Evolutionary conservation across 192 early-diverging fungal species (phyloP), one percentile per base, ranked within the genome.

Genomic region (Mortierella hygrophila): DNA sequence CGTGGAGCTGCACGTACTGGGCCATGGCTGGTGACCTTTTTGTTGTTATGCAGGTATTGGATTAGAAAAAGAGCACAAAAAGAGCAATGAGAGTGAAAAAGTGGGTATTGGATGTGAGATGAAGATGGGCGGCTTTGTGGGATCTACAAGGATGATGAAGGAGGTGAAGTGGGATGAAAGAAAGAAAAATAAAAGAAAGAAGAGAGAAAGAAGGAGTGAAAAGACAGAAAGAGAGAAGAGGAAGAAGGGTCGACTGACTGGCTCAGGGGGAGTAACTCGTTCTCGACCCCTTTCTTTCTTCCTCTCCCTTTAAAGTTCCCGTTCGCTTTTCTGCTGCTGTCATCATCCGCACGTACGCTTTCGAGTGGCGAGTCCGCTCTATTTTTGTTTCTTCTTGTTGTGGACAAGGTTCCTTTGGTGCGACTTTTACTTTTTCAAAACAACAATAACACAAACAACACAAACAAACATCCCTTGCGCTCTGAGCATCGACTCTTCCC

Each of bases 1-100:
- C 83, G 74, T 80, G 78, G 20, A 85, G 83, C 47, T 76, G 78
- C 63, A 85, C 60, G 70, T 85, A 85, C 13, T 85, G 83, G 35
- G 83, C 54, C 83, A 85, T 85, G 40, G 47, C 23, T 76, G 63
- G 20, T 63, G 46, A 4, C 11, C 42, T n/a, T 74, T 40, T 20
- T 63, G 4, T 26, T 18, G 69, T 47, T 29, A n/a, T 26, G 18
- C 40, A 72, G 41, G 23, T 40, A 65, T 16, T 10, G 70, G 68
- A 70, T 65, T 68, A 26, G 13, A 68, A 65, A 65, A 42, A 42
- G 71, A 42, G 35, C 63, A 40, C 26, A n/a, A n/a, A 32, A 42
- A 35, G 29, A 68, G 38, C 41, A 40, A 65, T 18, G 72, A 41
- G 42, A 15, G 72, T 38, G 69, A 38, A 37, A 42, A 23, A 44